phyloP scores from a whole-genome alignment of 2,329 filamentous ascomycete genomes.

The Aciculosporium take region DNA sequence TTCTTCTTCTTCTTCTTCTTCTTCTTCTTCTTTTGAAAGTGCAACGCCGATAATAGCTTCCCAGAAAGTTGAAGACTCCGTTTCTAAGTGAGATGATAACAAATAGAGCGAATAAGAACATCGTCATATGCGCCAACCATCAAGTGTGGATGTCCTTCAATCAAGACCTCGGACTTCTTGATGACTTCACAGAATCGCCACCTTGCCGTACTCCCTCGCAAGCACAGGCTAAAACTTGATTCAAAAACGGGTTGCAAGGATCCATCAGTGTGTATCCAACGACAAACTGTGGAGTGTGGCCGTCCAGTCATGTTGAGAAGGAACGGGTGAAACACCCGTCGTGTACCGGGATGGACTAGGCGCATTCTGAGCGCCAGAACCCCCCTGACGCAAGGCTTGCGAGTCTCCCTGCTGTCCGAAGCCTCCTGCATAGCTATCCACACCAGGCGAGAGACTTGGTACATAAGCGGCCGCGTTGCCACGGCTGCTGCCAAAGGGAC shows the following conservation, averaged over 20 bases:
- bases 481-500: slow-evolving; percentile 20
- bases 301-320: slow-evolving; percentile 44
- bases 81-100: slow-evolving; percentile 1
- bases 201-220: neutral
- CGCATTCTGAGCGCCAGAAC: slow-evolving; percentile 25
- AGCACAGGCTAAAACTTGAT: neutral
- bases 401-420: slow-evolving; percentile 28
- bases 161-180: neutral
- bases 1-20: slow-evolving; percentile 9
- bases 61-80: slow-evolving; percentile 6
- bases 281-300: slow-evolving; percentile 56
- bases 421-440: slow-evolving; percentile 17
- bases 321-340: slow-evolving; percentile 27
- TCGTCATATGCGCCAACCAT: neutral
- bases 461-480: slow-evolving; percentile 15
- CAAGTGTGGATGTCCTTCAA: neutral
- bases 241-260: neutral
- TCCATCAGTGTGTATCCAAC: slow-evolving; percentile 45
- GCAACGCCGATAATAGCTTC: slow-evolving; percentile 1
- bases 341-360: slow-evolving; percentile 21
- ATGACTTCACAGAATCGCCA: neutral
- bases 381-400: slow-evolving; percentile 32
- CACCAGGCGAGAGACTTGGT: slow-evolving; percentile 13
- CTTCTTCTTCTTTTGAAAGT: neutral
- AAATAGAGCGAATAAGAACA: neutral